phyloP scores from a whole-genome alignment of 441 rosid genomes.

The Breynia disticha region DNA sequence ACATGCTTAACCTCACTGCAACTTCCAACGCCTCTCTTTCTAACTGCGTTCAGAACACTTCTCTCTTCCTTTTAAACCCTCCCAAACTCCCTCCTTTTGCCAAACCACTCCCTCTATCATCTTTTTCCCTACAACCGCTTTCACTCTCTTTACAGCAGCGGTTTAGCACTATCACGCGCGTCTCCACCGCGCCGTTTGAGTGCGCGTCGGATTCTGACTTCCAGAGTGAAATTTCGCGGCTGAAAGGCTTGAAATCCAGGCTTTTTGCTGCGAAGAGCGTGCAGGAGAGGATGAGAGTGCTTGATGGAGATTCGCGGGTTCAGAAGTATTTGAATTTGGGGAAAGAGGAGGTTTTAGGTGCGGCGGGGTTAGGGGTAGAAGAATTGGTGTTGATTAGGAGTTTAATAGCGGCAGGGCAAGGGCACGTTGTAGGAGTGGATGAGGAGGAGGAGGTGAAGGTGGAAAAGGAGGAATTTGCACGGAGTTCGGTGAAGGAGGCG shows the following conservation, averaged over 20 bases:
- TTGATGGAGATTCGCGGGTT: slow-evolving; percentile 48
- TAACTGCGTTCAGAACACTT: background rate
- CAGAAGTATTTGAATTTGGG: slow-evolving; percentile 33
- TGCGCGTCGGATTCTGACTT: slow-evolving; percentile 56
- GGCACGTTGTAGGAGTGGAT: slow-evolving; percentile 45
- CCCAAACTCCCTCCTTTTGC: background rate
- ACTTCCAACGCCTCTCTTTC: too few species aligned
- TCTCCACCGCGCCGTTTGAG: slow-evolving; percentile 63
- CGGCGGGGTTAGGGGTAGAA: slow-evolving; percentile 28
- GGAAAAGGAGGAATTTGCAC: slow-evolving; percentile 22
- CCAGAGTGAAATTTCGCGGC: slow-evolving; percentile 58
- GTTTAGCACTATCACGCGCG: slow-evolving; percentile 27
- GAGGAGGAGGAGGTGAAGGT: slow-evolving; percentile 19
- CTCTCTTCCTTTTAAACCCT: background rate
- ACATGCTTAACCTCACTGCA: too few species aligned
- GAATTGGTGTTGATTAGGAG: slow-evolving; percentile 61
- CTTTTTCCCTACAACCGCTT: too few species aligned
- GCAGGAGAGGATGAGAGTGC: slow-evolving; percentile 25
- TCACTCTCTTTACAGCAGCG: background rate
- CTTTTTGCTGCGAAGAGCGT: slow-evolving; percentile 30
- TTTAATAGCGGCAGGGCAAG: slow-evolving; percentile 77
- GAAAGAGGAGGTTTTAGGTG: slow-evolving; percentile 26
- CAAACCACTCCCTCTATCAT: background rate
- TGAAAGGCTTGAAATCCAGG: slow-evolving; percentile 40
- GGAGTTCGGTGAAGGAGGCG: slow-evolving; percentile 49